Base-by-base conservation (phyloP, 306 rosid genomes). In the Cucurbita maxima region DNA sequence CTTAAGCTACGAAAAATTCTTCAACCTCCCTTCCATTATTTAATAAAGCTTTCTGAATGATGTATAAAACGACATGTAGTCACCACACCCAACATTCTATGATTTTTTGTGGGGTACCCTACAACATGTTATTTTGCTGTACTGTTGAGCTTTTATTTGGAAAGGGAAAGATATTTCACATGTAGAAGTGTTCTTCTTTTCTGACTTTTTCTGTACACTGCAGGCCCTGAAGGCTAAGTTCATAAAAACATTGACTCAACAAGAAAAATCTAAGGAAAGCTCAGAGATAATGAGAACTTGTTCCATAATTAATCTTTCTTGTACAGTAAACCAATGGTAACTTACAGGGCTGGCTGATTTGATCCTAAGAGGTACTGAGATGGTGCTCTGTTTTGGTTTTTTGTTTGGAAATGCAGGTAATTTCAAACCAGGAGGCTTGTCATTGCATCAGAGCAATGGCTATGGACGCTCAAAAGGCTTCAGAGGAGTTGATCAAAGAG, bases 371-470 rank as follows among this genome's bases (percentile, higher is more conserved):
- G 64, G 18, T 25, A 12, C 0, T 58, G 10, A 58, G 41, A 58
- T 30, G 41, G 63, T 58, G 8, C 40, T 12, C 30, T 58, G 38
- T 30, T 58, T 72, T 22, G 25, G 58, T 50, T 56, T 43, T 43
- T 40, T 14, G 15, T 55, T 19, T 64, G 61, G 3, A 43, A 37
- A 41, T 74, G 74, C 78, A 90, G 91, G 90, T 88, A 72, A 88
- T 88, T 83, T 78, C 89, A 60, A 90, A 85, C 76, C 81, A 88
- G 34, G 90, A 85, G 69, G 91, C 91, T 19, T 85, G 76, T 54
- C 83, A 85, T 20, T 83, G 87, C 72, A 81, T 86, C 51, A 73
- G 41, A 81, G 80, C 80, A 47, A 37, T 73, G 37, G 84, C 77
- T 37, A 16, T 61, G 55, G 88, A 82, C 75, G 83, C 91, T 60